phyloP scores from a whole-genome alignment of 257 asterid genomes.

The Solanum peruvianum region DNA sequence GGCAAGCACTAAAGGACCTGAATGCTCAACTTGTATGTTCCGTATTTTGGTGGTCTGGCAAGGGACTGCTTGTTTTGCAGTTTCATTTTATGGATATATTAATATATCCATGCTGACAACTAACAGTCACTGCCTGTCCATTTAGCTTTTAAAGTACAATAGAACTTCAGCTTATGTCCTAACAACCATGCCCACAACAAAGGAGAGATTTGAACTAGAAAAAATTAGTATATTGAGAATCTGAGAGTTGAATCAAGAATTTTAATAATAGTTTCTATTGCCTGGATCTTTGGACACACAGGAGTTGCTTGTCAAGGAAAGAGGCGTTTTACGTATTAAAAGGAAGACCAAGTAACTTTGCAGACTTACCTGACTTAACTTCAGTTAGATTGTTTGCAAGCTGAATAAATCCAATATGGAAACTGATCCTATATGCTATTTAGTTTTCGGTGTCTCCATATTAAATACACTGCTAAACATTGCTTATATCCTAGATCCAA shows the following conservation, averaged over 20 bases:
- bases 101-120: neutral
- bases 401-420: neutral
- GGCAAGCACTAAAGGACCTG: constrained; percentile 85
- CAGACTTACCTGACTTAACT: neutral
- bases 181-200: neutral
- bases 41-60: neutral
- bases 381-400: neutral
- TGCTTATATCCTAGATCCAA: neutral
- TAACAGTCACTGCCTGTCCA: neutral
- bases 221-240: neutral
- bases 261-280: neutral
- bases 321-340: neutral
- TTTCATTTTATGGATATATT: neutral
- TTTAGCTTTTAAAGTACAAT: neutral
- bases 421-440: neutral
- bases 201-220: neutral
- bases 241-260: neutral
- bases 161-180: neutral
- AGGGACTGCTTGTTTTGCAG: neutral
- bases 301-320: neutral
- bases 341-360: neutral
- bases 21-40: constrained; percentile 83
- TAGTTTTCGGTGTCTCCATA: neutral
- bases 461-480: neutral
- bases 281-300: neutral